Conservation (phyloP, 2,329 filamentous ascomycete species). For the Penicillium sp. region DNA sequence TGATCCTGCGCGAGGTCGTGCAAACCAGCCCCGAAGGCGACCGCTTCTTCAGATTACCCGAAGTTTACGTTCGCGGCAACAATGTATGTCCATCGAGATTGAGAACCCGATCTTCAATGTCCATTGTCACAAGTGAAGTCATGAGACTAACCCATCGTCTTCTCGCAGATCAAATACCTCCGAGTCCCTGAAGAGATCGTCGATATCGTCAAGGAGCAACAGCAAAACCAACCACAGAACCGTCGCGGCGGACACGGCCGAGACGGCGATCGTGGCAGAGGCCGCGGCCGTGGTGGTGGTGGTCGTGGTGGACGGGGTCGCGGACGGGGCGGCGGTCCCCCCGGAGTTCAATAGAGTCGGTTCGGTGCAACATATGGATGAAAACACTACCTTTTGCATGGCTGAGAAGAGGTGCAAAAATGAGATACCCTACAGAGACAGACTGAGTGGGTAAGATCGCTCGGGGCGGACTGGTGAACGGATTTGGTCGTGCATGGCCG, state of each 20-base stretch:
- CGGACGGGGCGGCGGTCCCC: conserved; percentile 5
- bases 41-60: conserved; percentile 86
- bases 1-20: conserved; percentile 94
- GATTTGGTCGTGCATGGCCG: conserved; percentile 40
- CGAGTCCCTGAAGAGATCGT: conserved; percentile 96
- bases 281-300: conserved; percentile 44
- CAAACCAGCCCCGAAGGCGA: conserved; percentile 95
- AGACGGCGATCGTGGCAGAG: conserved; percentile 43
- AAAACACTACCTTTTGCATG: conserved; percentile 17
- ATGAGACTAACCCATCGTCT: conserved; percentile 3
- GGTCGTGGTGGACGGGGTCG: conserved; percentile 13
- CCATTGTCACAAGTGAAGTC: not conserved
- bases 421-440: conserved; percentile 38
- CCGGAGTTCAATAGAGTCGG: not conserved
- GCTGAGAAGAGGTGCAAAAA: conserved; percentile 24
- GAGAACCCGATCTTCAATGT: not conserved
- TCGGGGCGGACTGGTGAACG: conserved; percentile 28
- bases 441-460: conserved; percentile 27
- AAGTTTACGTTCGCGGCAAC: conserved; percentile 96
- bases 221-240: conserved; percentile 63
- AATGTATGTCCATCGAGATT: conserved; percentile 65
- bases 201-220: conserved; percentile 89
- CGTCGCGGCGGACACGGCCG: conserved; percentile 46
- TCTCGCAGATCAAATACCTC: conserved; percentile 88
- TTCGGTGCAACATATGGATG: conserved; percentile 5